Evolutionary conservation across 2,329 filamentous ascomycete genomes (phyloP).

Genomic region (Fusarium concolor): DNA sequence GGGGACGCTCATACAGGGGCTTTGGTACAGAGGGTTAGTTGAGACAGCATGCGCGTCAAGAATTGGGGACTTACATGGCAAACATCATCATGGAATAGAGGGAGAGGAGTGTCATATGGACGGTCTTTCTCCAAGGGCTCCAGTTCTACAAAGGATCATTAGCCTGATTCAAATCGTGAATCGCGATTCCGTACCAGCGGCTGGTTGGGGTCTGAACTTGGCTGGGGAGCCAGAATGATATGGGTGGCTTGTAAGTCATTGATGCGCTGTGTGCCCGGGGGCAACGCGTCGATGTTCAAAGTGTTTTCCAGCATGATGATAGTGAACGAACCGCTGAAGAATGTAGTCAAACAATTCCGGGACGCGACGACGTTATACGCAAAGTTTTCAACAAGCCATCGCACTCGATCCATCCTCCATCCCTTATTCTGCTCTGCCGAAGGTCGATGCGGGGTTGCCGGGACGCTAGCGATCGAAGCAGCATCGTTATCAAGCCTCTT

Average conservation of each 20-base stretch:
- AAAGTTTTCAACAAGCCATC: too few relatives aligned
- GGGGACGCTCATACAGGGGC: constrained; percentile 35
- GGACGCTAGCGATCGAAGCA: too few relatives aligned
- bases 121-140: constrained; percentile 26
- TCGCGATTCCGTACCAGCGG: constrained; percentile 20
- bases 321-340: background rate
- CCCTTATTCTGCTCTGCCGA: too few relatives aligned
- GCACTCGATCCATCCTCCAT: too few relatives aligned
- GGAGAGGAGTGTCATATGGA: constrained; percentile 24
- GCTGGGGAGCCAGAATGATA: constrained; percentile 32
- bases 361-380: background rate
- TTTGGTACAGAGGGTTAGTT: background rate
- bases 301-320: background rate
- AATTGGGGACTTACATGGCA: constrained; percentile 21
- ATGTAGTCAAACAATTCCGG: background rate
- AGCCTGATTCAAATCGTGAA: background rate
- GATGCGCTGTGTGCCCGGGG: constrained; percentile 35
- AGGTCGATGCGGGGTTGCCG: too few relatives aligned
- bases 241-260: constrained; percentile 26
- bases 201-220: constrained; percentile 35
- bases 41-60: accelerated
- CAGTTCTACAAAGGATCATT: constrained; percentile 14
- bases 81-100: constrained; percentile 38
- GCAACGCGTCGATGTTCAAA: background rate
- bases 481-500: background rate